Evolutionary conservation across 306 rosid genomes (phyloP).

Genomic region (Luffa aegyptiaca): DNA sequence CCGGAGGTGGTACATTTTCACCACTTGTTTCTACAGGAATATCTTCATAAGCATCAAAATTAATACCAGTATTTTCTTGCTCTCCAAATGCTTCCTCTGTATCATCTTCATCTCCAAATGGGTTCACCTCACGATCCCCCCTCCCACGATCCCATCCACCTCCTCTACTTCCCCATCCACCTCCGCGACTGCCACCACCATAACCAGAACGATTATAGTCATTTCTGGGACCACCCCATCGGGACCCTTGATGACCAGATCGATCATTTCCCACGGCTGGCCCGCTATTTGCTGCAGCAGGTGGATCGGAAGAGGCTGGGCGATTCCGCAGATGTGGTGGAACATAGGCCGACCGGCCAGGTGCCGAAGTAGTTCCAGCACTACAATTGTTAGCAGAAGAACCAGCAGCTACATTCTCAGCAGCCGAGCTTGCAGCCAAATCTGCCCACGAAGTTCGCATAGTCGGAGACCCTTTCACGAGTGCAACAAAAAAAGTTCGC

Average conservation of each 20-base stretch:
- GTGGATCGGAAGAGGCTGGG: conserved; percentile 25
- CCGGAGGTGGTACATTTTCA: conserved; percentile 60
- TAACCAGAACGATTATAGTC: conserved; percentile 38
- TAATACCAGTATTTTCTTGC: conserved; percentile 58
- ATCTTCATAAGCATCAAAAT: conserved; percentile 79
- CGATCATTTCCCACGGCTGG: conserved; percentile 26
- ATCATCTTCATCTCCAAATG: conserved; percentile 50
- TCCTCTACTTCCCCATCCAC: conserved; percentile 45
- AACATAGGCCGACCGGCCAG: conserved; percentile 45
- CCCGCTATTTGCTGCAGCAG: conserved; percentile 34
- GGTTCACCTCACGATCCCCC: conserved; percentile 56
- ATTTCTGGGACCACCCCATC: conserved; percentile 37
- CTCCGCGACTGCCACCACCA: conserved; percentile 31
- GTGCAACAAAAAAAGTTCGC: background rate
- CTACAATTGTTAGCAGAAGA: conserved; percentile 27
- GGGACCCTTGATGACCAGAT: conserved; percentile 28
- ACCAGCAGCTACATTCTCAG: conserved; percentile 49
- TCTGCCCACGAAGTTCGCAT: conserved; percentile 94
- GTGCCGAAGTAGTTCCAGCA: conserved; percentile 21
- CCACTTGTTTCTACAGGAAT: conserved; percentile 87
- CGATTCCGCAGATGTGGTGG: conserved; percentile 86
- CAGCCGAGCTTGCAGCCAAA: conserved; percentile 72
- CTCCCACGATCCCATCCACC: conserved; percentile 70
- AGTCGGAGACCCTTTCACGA: conserved; percentile 25
- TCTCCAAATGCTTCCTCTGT: conserved; percentile 30